Conservation (phyloP, 2,329 filamentous ascomycete genomes). For the Penicillium sp. region DNA sequence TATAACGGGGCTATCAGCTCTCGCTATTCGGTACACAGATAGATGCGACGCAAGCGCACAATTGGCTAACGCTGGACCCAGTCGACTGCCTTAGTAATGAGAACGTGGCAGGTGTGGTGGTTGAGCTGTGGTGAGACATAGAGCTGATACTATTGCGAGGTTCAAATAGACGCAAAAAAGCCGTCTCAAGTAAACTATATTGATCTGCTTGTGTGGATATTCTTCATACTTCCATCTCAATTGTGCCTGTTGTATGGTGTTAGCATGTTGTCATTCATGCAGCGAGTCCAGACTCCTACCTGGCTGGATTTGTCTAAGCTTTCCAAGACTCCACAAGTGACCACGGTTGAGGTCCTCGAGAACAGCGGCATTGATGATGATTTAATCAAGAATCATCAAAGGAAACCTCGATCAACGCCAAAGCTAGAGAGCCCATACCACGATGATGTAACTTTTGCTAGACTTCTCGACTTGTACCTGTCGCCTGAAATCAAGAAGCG, state of each 20-base stretch:
- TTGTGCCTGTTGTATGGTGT: neutral
- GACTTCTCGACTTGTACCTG: neutral
- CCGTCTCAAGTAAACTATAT: neutral
- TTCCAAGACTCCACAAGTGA: neutral
- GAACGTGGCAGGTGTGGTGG: neutral
- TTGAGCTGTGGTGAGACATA: neutral
- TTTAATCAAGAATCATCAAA: neutral
- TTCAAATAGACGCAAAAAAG: neutral
- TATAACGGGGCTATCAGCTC: neutral
- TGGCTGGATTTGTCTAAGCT: neutral
- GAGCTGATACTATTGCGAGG: neutral
- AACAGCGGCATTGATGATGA: neutral
- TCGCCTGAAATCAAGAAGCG: neutral
- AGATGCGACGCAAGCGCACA: neutral
- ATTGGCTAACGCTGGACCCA: neutral
- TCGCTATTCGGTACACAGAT: neutral
- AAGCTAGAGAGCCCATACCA: neutral
- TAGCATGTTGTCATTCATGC: neutral
- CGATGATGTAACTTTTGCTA: neutral
- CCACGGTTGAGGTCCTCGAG: neutral
- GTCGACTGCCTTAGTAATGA: neutral
- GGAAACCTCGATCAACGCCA: neutral
- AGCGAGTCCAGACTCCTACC: neutral
- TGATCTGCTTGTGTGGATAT: neutral
- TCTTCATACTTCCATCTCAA: neutral